Evolutionary conservation across 1,139 yeast species (phyloP), one percentile per base, ranked within the genome.

Genomic region (Eremothecium cymbalariae): DNA sequence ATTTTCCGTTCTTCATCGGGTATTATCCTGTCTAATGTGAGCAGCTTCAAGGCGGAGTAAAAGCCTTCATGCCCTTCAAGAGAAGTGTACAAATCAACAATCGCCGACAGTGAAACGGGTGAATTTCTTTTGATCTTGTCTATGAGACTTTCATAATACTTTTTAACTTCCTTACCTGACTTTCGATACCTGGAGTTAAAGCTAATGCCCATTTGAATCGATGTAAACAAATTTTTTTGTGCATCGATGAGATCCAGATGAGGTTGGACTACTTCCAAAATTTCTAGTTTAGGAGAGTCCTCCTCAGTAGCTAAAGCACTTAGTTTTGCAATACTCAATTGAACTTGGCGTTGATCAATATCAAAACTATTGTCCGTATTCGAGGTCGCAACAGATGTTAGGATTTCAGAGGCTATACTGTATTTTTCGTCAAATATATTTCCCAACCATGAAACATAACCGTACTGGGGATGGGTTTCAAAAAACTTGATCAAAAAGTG

Each of bases 371-470:
- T 75, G 15, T 63, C 65, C 2, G 54, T 48, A n/a, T 57, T 51
- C 3, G 29, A 32, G 16, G 43, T 39, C 11, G 44, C 40, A 6
- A 42, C 49, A 3, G 72, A 67, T 6, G 74, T 65, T 17, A 84
- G 60, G 0, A 68, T 63, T 6, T 56, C 48, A 1, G 79, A 64
- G 0, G 88, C 90, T 3, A 55, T 50, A 3, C 40, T 42, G 50
- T 68, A 80, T 4, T 76, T 64, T 3, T 61, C 64, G 43, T 69
- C 73, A 24, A 72, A 53, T 13, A 84, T 56, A 38, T 79, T 72
- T 39, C 74, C 68, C 24, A 85, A 77, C 96, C 96, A 86, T 1
- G 86, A 69, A 30, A 84, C 68, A 28, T 68, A 62, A 3, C 74
- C 71, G 33, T 76, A 72, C 39, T 68, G 65, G 5, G 65, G 54